These are phyloP conservation scores for Tolypocladium tropicale DNA, from an alignment of 2,329 filamentous ascomycete species.

Conservation along the genomic window DNA sequence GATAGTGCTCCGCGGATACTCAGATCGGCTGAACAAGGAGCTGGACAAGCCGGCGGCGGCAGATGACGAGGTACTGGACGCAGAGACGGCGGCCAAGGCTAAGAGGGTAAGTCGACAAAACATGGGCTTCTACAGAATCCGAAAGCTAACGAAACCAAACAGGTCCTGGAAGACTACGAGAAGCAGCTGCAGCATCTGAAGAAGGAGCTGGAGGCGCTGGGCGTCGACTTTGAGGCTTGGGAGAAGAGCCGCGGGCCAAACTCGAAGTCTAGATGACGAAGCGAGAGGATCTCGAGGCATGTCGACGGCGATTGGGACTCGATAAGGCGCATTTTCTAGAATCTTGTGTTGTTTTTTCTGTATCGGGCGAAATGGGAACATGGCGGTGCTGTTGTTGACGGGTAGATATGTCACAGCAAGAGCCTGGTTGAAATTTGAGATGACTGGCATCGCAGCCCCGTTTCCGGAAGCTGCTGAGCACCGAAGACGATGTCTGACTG, in stretches of 20 bases:
- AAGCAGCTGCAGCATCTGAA: constrained; percentile 69
- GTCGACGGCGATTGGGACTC: neutral
- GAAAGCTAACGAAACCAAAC: constrained; percentile 8
- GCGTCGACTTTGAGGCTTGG: constrained; percentile 46
- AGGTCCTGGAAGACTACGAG: constrained; percentile 76
- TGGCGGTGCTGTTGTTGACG: neutral
- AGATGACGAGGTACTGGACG: constrained; percentile 49
- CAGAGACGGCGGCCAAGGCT: constrained; percentile 60
- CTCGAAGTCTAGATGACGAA: constrained; percentile 19
- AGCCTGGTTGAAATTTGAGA: neutral
- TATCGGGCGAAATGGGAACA: neutral
- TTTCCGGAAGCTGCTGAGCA: neutral
- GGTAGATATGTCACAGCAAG: neutral
- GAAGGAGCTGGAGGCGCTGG: constrained; percentile 57
- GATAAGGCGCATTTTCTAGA: neutral
- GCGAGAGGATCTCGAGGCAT: neutral
- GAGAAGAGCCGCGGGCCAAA: constrained; percentile 36
- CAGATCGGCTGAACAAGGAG: constrained; percentile 62
- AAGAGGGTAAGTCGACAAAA: constrained; percentile 53
- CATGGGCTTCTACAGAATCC: neutral
- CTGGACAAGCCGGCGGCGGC: constrained; percentile 55
- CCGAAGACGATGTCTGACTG: neutral
- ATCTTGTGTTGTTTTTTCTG: neutral
- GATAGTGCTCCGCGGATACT: constrained; percentile 63
- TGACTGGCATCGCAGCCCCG: neutral